phyloP scores from a whole-genome alignment of 2,329 filamentous ascomycete genomes.

The Fusarium xyrophilum region DNA sequence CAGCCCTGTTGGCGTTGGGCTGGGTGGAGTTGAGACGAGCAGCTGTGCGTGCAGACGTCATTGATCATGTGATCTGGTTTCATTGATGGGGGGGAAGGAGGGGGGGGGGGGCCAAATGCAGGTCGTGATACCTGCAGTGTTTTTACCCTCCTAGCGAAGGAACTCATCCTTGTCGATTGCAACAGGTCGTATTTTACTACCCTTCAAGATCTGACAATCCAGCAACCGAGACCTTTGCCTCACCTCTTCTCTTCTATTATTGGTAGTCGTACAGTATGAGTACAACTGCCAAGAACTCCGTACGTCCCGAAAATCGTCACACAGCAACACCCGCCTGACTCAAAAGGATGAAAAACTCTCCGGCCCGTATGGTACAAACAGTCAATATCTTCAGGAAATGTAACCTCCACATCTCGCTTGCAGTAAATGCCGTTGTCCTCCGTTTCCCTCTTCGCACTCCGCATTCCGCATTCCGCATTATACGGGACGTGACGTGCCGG shows the following conservation, averaged over 20 bases:
- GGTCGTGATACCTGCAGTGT: background rate
- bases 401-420: constrained; percentile 9
- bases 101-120: background rate
- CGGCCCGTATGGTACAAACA: constrained; percentile 2
- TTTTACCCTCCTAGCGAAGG: background rate
- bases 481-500: constrained; percentile 11
- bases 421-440: constrained; percentile 23
- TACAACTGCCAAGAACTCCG: constrained; percentile 11
- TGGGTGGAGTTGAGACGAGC: constrained; percentile 28
- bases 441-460: constrained; percentile 1
- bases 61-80: constrained; percentile 35
- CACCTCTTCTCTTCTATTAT: background rate
- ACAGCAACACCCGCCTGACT: constrained; percentile 14
- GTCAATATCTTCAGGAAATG: background rate
- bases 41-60: constrained; percentile 34
- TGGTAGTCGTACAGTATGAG: background rate
- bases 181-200: background rate
- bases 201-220: background rate
- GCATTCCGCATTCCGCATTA: too few species aligned
- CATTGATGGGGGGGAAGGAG: too few species aligned
- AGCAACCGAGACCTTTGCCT: background rate
- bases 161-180: background rate
- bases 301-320: constrained; percentile 23
- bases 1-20: constrained; percentile 17
- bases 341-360: constrained; percentile 14